phyloP scores from a whole-genome alignment of 1,284 basidiomycete species.

The Serendipita sp. region DNA sequence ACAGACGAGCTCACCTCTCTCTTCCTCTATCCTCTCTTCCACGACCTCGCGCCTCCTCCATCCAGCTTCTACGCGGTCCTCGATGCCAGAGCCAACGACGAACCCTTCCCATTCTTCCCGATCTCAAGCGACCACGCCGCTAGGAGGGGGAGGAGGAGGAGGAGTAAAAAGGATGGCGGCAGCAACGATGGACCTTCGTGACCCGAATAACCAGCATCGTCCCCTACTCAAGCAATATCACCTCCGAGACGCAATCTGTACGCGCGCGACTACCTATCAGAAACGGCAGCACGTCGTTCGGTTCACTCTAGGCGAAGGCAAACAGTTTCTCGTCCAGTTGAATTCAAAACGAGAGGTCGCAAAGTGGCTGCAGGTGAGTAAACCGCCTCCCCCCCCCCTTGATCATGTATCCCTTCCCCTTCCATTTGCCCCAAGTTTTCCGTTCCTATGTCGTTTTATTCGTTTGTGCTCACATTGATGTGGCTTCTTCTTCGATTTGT shows the following conservation, averaged over 20 bases:
- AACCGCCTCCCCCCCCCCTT: neutral
- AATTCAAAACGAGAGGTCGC: neutral
- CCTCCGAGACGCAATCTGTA: neutral
- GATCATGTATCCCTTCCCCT: neutral
- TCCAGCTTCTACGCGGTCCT: neutral
- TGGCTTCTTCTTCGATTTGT: constrained; percentile 11
- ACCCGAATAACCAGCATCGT: too few relatives aligned
- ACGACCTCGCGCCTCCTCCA: neutral
- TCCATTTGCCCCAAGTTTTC: neutral
- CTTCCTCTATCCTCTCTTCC: neutral
- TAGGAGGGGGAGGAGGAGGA: too few relatives aligned
- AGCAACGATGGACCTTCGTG: too few relatives aligned
- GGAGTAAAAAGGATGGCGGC: too few relatives aligned
- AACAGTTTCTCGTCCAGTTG: neutral
- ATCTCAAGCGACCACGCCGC: too few relatives aligned
- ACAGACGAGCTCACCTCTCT: too few relatives aligned
- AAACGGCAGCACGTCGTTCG: constrained; percentile 1
- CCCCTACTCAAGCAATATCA: neutral
- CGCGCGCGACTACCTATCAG: neutral
- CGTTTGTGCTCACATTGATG: neutral
- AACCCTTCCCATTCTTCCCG: neutral
- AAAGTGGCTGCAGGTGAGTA: neutral
- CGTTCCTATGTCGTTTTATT: neutral
- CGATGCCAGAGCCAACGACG: neutral
- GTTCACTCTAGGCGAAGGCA: neutral